Conservation (phyloP, 345 rosid species). For the Eucalyptus cloeziana region DNA sequence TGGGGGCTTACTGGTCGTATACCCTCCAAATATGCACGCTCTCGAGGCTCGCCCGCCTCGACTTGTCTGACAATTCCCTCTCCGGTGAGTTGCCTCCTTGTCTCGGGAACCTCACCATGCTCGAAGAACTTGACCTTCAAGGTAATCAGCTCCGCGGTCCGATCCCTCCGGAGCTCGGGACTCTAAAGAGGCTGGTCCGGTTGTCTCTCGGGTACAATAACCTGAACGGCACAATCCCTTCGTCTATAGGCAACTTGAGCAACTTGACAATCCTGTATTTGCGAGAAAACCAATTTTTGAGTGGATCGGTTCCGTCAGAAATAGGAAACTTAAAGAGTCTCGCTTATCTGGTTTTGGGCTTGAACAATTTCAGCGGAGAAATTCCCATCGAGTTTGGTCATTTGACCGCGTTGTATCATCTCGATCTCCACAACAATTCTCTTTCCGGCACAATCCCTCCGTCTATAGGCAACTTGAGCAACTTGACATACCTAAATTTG, state of each 20-base stretch:
- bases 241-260: background rate
- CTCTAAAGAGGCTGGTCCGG: background rate
- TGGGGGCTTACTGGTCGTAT: fast-evolving
- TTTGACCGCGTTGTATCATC: background rate
- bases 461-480: background rate
- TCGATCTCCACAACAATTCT: background rate
- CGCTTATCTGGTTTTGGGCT: background rate
- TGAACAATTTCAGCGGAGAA: background rate
- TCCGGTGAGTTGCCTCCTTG: background rate
- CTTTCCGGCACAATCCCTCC: background rate
- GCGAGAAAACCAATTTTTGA: background rate
- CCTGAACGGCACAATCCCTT: background rate
- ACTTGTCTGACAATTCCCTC: fast-evolving
- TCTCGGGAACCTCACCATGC: background rate
- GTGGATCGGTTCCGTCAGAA: background rate
- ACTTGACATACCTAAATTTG: background rate
- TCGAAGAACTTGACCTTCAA: background rate
- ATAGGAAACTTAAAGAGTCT: background rate
- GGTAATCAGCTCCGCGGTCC: background rate
- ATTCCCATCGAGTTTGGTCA: background rate
- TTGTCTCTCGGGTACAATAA: fast-evolving
- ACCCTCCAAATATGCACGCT: background rate
- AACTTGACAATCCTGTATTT: background rate
- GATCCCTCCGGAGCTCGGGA: background rate
- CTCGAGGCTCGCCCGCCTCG: background rate